Base-by-base conservation (phyloP, 768 basidiomycete genomes). In the Auriscalpium microsporum region DNA sequence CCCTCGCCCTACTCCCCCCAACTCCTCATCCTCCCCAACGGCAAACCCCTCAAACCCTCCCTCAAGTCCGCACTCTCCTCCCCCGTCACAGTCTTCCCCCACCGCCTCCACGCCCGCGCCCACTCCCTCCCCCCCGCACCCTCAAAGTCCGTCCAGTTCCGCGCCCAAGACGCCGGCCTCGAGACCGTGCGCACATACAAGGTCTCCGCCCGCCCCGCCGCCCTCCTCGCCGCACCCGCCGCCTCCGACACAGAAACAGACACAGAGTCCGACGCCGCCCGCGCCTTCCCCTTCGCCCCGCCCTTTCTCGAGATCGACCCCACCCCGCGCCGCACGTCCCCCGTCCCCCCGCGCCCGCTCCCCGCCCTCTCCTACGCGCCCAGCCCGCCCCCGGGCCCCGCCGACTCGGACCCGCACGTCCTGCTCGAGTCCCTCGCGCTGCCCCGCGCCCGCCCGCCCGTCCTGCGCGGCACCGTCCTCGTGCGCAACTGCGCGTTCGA, bases 101-200 rank as follows among this genome's bases (percentile, higher is more conserved):
- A 54, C 37, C 60, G 61, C 50, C 59, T 52, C 48, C 70, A 63
- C 60, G 62, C 51, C 71, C 73, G 70, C 60, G 69, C 74, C 23
- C 74, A 68, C 66, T 86, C 84, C 8, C 81, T 80, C 33, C 89
- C 93, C 0, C 68, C 79, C 1, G 82, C 84, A 0, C 87, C 79
- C 28, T 80, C 79, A 1, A 95, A 95, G 73, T 86, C 83, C 52
- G 94, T 97, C 0, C 94, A 94, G 66, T 98, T 97, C 63, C 75
- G 81, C 0, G 76, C 78, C 48, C 74, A 79, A 56, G 77, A 79
- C 45, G 75, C 77, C 17, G 79, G 72, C 1, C 73, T 89, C 19
- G 81, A 80, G 35, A 81, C 78, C 2, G 76, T 90, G 42, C 72
- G 79, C 13, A 57, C 88, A 7, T 90, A 80, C 71, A 79, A 67